Conservation (phyloP, 305 asterid species). For the Salvia sclarea region DNA sequence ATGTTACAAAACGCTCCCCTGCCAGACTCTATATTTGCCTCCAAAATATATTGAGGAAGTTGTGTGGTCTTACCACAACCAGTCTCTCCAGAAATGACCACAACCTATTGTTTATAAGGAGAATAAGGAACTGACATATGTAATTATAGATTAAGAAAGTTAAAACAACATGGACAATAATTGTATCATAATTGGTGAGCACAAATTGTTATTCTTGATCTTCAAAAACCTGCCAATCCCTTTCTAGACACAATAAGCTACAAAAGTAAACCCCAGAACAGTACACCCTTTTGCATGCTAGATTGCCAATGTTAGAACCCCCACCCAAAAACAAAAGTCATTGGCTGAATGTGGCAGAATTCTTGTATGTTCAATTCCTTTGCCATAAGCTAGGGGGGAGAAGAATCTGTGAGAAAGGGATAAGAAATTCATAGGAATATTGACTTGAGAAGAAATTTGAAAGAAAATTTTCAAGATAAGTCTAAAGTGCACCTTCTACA, state of each 20-base stretch:
- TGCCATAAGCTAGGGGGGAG: neutral
- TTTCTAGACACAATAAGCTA: conserved; percentile 1
- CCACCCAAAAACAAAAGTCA: neutral
- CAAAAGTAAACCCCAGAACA: neutral
- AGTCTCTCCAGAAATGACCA: conserved; percentile 97
- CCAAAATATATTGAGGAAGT: conserved; percentile 94
- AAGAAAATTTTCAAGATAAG: neutral
- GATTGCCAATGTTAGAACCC: neutral
- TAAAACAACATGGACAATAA: neutral
- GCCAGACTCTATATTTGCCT: conserved; percentile 96
- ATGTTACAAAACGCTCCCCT: conserved; percentile 99
- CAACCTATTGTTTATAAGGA: conserved; percentile 58
- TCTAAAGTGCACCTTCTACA: neutral
- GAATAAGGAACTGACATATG: conserved; percentile 22
- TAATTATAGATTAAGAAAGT: conserved; percentile 22
- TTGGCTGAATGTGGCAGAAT: neutral
- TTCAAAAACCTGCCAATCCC: neutral
- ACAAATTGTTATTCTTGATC: neutral
- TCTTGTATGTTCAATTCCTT: neutral
- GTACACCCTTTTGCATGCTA: neutral
- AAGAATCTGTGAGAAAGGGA: neutral
- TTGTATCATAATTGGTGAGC: conserved; percentile 16
- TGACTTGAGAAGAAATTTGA: neutral
- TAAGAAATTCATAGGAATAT: neutral
- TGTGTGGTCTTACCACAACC: conserved; percentile 99